Conservation (phyloP, 1,284 basidiomycete species). For the Coriolopsis trogii region DNA sequence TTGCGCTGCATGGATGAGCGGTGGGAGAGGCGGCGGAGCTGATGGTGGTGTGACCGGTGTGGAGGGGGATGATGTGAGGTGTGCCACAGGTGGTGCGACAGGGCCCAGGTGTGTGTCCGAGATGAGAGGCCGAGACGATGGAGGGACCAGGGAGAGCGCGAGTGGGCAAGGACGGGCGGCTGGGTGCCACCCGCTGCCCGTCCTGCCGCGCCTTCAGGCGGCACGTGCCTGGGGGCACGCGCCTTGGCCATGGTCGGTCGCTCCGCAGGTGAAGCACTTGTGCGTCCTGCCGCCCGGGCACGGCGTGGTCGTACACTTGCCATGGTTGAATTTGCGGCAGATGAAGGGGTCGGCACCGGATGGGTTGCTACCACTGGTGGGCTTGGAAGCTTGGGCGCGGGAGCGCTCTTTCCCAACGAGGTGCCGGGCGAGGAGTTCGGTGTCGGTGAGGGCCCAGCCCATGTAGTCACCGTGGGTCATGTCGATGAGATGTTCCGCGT, state of each 20-base stretch:
- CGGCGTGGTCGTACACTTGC: slow-evolving; percentile 4
- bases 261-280: slow-evolving; percentile 2
- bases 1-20: neutral
- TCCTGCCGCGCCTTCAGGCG: neutral
- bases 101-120: no score
- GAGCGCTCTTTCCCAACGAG: neutral
- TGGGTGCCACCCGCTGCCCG: neutral
- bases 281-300: neutral
- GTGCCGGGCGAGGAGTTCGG: neutral
- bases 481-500: slow-evolving; percentile 4
- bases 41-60: neutral
- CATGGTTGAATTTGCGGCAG: slow-evolving; percentile 11
- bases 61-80: neutral
- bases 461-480: slow-evolving; percentile 11
- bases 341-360: neutral
- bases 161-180: neutral
- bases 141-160: neutral
- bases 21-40: neutral
- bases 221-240: neutral
- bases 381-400: no score
- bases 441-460: slow-evolving; percentile 5
- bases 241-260: slow-evolving; percentile 1
- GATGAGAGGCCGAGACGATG: neutral
- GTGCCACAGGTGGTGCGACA: no score
- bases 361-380: no score